These are phyloP conservation scores for Serendipita vermifera DNA, from an alignment of 768 basidiomycete genomes.

Conservation along the genomic window DNA sequence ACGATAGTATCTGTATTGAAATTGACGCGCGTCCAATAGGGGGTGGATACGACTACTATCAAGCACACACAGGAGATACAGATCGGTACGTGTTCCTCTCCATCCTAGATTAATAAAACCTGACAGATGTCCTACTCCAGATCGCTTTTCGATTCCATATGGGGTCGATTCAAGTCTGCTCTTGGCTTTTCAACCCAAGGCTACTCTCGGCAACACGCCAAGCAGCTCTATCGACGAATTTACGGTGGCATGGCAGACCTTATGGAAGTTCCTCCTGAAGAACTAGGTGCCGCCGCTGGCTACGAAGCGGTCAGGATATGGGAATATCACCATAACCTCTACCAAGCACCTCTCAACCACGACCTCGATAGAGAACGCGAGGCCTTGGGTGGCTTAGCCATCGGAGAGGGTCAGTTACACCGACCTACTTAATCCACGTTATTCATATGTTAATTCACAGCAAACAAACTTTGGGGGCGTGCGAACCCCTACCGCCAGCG, in stretches of 20 bases:
- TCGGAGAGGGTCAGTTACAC: conserved; percentile 47
- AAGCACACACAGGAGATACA: conserved; percentile 14
- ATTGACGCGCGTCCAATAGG: background rate
- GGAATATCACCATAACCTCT: conserved; percentile 42
- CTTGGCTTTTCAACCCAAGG: conserved; percentile 24
- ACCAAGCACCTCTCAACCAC: conserved; percentile 38
- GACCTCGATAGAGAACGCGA: conserved; percentile 52
- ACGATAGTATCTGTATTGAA: conserved; percentile 8
- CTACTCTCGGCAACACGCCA: conserved; percentile 26
- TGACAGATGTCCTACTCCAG: conserved; percentile 18
- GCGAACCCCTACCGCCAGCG: conserved; percentile 33
- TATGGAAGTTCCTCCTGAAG: conserved; percentile 36
- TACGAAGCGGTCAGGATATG: conserved; percentile 63
- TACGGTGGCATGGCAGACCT: conserved; percentile 37
- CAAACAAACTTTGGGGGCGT: conserved; percentile 42
- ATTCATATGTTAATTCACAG: conserved; percentile 26
- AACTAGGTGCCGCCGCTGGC: conserved; percentile 64
- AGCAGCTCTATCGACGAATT: conserved; percentile 49
- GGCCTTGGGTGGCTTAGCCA: conserved; percentile 50
- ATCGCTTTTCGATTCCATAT: conserved; percentile 27
- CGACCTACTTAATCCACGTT: conserved; percentile 2
- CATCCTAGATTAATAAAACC: conserved; percentile 2
- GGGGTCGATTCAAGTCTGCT: conserved; percentile 18
- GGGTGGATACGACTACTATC: conserved; percentile 5
- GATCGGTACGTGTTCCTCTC: conserved; percentile 16